Evolutionary conservation across 2,329 filamentous ascomycete genomes (phyloP), one percentile per base, ranked within the genome.

Genomic region (Fusarium vanettenii): DNA sequence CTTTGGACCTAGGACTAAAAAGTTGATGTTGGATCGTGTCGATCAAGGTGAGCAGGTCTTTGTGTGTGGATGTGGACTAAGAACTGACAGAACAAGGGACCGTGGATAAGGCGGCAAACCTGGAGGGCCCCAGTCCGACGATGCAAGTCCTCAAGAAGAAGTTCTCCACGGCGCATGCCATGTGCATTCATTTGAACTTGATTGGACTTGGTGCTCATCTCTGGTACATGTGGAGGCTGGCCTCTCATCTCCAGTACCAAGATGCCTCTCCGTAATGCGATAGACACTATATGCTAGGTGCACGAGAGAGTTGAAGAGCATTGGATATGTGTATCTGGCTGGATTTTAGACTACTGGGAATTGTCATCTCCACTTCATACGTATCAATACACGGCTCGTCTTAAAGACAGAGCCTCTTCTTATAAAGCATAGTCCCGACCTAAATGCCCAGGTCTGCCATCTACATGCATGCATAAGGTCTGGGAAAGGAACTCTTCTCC

Each of bases 161-260:
- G 1, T 86, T 86, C 35, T 80, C 76, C 0, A 78, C 74, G 1
- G 80, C 78, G 8, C 84, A 86, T 64, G 83, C 84, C 22, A 86
- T 85, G 82, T 83, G 81, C 63, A 85, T 86, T 60, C 84, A 86
- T 39, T 67, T 86, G 10, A 86, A 86, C 61, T 68, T 86, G 29
- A 70, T 85, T 13, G 78, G 80, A 0, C 78, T 86, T 5, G 79
- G 76, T 5, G 78, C 76, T 52, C 75, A 74, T 22, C 63, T 83
- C 60, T 83, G 80, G 73, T 79, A 78, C 50, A 70, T 77, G 37
- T 78, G 83, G 65, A 76, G 81, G 29, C 5, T 79, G 16, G 74
- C 76, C 18, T 79, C 78, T 31, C 72, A 64, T 10, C 56, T 80
- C 5, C 67, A 72, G 29, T 76, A 13, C 8, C 7, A 31, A 31